Evolutionary conservation across 148 eudicot species (phyloP).

Genomic region (Chenopodium suecicum): DNA sequence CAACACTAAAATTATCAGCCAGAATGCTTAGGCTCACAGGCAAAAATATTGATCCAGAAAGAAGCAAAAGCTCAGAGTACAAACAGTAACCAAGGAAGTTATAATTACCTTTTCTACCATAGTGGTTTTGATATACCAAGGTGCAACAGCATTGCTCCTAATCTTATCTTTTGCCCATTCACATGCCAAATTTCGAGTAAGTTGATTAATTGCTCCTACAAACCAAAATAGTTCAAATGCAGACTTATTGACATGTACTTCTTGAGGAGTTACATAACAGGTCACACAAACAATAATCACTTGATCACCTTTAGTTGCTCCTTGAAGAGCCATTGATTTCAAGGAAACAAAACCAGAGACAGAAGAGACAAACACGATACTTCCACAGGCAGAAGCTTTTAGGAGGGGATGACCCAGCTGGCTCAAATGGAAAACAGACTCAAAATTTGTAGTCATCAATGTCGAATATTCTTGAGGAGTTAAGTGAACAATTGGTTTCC

Average conservation of each 20-base stretch:
- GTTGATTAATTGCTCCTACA: constrained; percentile 76
- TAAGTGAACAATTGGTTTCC: constrained; percentile 60
- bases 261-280: not conserved
- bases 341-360: constrained; percentile 67
- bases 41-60: not conserved
- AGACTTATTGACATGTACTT: not conserved
- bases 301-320: constrained; percentile 65
- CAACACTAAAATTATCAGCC: not conserved
- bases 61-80: no score
- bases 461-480: constrained; percentile 54
- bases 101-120: constrained; percentile 44
- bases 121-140: constrained; percentile 50
- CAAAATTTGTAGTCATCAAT: constrained; percentile 61
- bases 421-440: constrained; percentile 62
- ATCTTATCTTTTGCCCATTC: constrained; percentile 59
- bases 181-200: constrained; percentile 53
- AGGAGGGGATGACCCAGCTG: constrained; percentile 68
- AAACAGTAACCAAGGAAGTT: not conserved
- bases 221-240: constrained; percentile 4
- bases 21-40: not conserved
- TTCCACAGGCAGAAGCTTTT: constrained; percentile 55
- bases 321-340: constrained; percentile 59
- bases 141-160: constrained; percentile 51
- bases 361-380: constrained; percentile 63
- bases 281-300: not conserved